Evolutionary conservation across 1,284 basidiomycete genomes (phyloP), one percentile per base, ranked within the genome.

Genomic region (Naganishia liquefaciens): DNA sequence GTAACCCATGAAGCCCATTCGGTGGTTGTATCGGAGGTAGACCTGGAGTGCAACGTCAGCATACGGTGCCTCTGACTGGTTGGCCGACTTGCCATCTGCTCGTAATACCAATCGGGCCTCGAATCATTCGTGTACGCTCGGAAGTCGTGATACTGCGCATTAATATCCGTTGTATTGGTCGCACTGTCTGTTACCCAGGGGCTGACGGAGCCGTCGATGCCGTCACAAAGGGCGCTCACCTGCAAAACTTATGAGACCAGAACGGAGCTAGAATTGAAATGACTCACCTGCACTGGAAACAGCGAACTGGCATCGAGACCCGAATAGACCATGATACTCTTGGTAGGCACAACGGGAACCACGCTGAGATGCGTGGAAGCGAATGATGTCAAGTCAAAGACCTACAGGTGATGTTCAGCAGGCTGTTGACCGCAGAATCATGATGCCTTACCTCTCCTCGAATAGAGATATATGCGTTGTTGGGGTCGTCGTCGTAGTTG

Each of bases 91-190:
- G 54, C 66, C 92, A 94, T 94, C 69, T 82, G 84, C 81, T 99
- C 90, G 70, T 89, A 93, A 79, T 99, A 99, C 96, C 95, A 99
- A 77, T 99, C 95, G 0, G 93, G 93, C 25, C 94, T 87, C 0
- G 88, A 88, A 75, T 99, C 94, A 67, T 88, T 89, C 30, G 88
- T 90, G 73, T 82, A 87, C 0, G 86, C 86, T 46, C 93, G 88
- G 86, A 99, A 99, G 77, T 98, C 94, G 77, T 99, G 95, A 77
- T 99, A 99, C n/a, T 90, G 77, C 25, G 77, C 81, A 73, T 92
- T 91, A 7, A 80, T 73, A 72, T 93, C 89, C 25, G 90, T 88
- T 57, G 84, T 84, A 81, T 99, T 99, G 68, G 82, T 83, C 10
- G 88, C 85, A 72, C 87, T 86, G 53, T 97, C 82, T 6, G 85